Evolutionary conservation across 768 basidiomycete genomes (phyloP).

Genomic region (Mycena olivaceomarginata): DNA sequence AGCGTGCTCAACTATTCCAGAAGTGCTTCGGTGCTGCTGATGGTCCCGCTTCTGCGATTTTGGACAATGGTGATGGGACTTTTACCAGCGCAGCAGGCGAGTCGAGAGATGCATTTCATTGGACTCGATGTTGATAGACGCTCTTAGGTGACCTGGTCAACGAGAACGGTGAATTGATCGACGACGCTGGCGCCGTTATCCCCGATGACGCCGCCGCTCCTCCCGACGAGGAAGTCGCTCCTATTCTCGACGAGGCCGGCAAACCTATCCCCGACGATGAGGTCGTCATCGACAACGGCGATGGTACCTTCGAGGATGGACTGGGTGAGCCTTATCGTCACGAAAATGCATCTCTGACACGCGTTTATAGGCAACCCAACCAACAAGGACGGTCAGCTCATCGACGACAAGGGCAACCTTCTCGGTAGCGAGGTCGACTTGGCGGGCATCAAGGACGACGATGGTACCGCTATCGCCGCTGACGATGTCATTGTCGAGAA

Average conservation of each 20-base stretch:
- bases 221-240: slow-evolving; percentile 8
- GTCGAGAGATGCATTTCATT: slow-evolving; percentile 1
- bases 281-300: slow-evolving; percentile 15
- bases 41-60: slow-evolving; percentile 21
- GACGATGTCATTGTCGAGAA: slow-evolving; percentile 28
- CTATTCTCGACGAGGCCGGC: slow-evolving; percentile 22
- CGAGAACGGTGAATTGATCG: slow-evolving; percentile 25
- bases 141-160: slow-evolving; percentile 20
- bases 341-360: slow-evolving; percentile 6
- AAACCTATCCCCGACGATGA: slow-evolving; percentile 18
- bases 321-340: slow-evolving; percentile 13
- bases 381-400: slow-evolving; percentile 22
- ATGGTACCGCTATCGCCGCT: slow-evolving; percentile 3
- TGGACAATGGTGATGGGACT: slow-evolving; percentile 23
- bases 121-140: not conserved
- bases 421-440: slow-evolving; percentile 19
- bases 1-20: slow-evolving; percentile 14
- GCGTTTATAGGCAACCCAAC: slow-evolving; percentile 21
- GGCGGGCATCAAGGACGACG: slow-evolving; percentile 14
- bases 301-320: slow-evolving; percentile 21
- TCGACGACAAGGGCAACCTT: slow-evolving; percentile 28
- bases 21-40: slow-evolving; percentile 26
- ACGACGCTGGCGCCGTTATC: slow-evolving; percentile 20
- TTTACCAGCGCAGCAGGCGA: slow-evolving; percentile 20
- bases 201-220: slow-evolving; percentile 16